A percentile compares a stretch with the other conserved stretches of the same genome.
Evolutionary conservation across 1,284 basidiomycete species (phyloP).

Genomic region (Cryptococcus deneoformans): DNA sequence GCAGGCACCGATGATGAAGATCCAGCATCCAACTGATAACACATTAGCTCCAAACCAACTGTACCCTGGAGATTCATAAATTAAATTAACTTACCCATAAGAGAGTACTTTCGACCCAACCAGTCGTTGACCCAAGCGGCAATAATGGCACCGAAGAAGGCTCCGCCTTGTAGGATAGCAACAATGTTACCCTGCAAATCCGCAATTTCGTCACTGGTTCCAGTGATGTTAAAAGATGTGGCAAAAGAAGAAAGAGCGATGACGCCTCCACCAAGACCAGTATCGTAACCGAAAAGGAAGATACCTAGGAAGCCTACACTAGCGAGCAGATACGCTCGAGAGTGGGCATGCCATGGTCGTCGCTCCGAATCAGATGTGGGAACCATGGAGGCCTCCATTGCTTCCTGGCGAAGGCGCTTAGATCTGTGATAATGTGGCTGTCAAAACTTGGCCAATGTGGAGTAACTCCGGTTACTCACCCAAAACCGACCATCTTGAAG

Average conservation of each 20-base stretch:
- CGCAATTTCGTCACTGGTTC: slow-evolving; percentile 30
- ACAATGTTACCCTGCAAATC: slow-evolving; percentile 57
- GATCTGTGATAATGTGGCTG: not conserved
- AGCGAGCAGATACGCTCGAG: slow-evolving; percentile 55
- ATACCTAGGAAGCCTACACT: slow-evolving; percentile 74
- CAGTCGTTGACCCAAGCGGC: slow-evolving; percentile 51
- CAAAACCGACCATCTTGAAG: not conserved
- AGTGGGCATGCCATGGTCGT: slow-evolving; percentile 32
- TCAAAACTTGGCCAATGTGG: no score
- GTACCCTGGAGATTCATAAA: no score
- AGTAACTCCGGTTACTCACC: not conserved
- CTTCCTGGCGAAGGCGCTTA: not conserved
- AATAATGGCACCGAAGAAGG: slow-evolving; percentile 70
- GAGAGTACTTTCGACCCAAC: slow-evolving; percentile 31
- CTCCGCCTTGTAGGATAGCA: slow-evolving; percentile 70
- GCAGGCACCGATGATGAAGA: slow-evolving; percentile 65
- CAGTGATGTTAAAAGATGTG: slow-evolving; percentile 60
- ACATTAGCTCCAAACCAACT: no score
- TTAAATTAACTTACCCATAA: no score
- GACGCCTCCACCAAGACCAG: slow-evolving; percentile 40
- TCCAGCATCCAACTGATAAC: slow-evolving; percentile 55
- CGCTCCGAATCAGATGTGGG: slow-evolving; percentile 8
- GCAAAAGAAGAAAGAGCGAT: slow-evolving; percentile 63
- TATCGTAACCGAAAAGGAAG: slow-evolving; percentile 71
- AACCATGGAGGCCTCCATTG: slow-evolving; percentile 5